A percentile compares a stretch with the other conserved stretches of the same genome.
Conservation (phyloP, 139 green algal species). For the Nannochloris sp. region DNA sequence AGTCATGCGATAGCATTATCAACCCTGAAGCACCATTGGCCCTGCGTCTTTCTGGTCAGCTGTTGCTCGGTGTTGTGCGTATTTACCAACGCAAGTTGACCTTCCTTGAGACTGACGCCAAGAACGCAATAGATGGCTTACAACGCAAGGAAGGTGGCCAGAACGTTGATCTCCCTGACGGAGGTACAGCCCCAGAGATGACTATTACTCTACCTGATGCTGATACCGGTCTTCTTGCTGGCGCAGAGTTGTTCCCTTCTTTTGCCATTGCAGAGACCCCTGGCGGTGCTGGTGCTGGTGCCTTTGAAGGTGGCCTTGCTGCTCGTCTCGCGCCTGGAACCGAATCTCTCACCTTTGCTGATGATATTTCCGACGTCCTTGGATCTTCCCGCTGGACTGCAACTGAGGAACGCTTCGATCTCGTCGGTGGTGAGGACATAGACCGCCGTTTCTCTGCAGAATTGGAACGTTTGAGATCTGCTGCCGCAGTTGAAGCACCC, state of each 20-base stretch:
- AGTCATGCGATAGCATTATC: conserved; percentile 76
- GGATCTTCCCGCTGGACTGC: neutral
- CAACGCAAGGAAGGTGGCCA: conserved; percentile 20
- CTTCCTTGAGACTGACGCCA: conserved; percentile 58
- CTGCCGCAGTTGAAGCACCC: conserved; percentile 13
- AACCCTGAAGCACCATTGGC: conserved; percentile 86
- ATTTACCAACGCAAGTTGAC: conserved; percentile 85
- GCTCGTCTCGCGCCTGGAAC: neutral
- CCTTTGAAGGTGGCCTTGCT: neutral
- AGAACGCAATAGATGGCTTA: conserved; percentile 65
- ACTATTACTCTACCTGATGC: conserved; percentile 68
- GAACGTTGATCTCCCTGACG: conserved; percentile 60
- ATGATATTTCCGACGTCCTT: conserved; percentile 41
- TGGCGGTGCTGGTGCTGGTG: neutral
- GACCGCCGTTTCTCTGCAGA: conserved; percentile 31
- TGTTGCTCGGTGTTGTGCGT: conserved; percentile 91
- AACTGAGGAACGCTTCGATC: conserved; percentile 24
- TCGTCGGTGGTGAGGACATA: conserved; percentile 21
- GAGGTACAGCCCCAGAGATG: conserved; percentile 27
- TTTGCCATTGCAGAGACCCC: neutral
- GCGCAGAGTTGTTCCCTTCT: conserved; percentile 13
- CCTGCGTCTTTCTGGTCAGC: conserved; percentile 86
- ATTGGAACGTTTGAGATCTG: conserved; percentile 34
- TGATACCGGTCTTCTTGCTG: conserved; percentile 1
- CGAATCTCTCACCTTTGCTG: conserved; percentile 30